Base-by-base conservation (phyloP, 2,329 filamentous ascomycete species). In the Lasiodiplodia theobromae region DNA sequence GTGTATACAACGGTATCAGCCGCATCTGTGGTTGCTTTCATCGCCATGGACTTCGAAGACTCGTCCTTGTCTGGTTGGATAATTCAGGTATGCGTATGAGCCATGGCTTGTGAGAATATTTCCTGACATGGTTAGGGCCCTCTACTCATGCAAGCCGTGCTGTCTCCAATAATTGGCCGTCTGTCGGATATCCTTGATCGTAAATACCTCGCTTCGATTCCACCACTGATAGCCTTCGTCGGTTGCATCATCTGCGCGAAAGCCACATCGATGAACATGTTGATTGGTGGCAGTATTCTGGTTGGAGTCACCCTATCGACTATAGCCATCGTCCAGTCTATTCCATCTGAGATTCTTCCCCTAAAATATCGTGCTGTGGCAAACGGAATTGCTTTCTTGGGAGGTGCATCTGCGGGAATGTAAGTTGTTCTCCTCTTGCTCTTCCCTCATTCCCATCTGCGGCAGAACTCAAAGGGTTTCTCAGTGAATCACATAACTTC, bases 271-370 rank as follows among this genome's bases (percentile, higher is more conserved):
- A 88, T 88, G 86, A 81, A 79, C 62, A 85, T 86, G 79, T 77
- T 88, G 3, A 86, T 87, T 66, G 86, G 83, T 8, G 86, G 86
- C n/a, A 85, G 86, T 12, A 83, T 88, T 5, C 76, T 88, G n/a
- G 86, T 87, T 56, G 86, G 86, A 28, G 79, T 79, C 2, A 87
- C 86, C 0, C 79, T 88, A 37, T 77, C 84, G 1, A 87, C 86
- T 0, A 86, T 87, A 49, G 80, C 85, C 12, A 86, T 88, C 66
- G 84, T 87, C 5, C 78, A 88, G 73, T 82, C 86, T 0, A 88
- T 88, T 37, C 85, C 85, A 0, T 83, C 84, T 2, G 86, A 88
- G 75, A 85, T 88, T 28, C 73, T 88, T 38, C 86, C 86, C 1
- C 72, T 87, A 51, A 88, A 88, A 70, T 87, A 85, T 70, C 81